Percentiles rank a stretch among this genome's conserved stretches.
These are phyloP conservation scores for Botrytis fabae DNA, from an alignment of 2,329 filamentous ascomycete genomes.

Conservation along the genomic window DNA sequence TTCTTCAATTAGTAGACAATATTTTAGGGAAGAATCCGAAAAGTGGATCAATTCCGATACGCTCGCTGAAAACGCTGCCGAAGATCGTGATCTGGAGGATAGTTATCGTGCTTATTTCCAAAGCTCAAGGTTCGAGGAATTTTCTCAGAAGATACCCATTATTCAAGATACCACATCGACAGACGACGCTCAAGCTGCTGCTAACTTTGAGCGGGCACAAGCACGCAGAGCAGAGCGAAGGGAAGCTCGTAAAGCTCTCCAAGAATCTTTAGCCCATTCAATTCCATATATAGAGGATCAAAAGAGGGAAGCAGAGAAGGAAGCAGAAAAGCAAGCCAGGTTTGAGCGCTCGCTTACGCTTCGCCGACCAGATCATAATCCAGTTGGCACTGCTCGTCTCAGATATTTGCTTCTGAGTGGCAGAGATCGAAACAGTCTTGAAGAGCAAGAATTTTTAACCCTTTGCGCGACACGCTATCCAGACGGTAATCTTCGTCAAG, in stretches of 20 bases:
- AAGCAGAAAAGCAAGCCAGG: not conserved
- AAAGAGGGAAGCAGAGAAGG: not conserved
- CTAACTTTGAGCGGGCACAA: not conserved
- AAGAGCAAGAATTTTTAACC: not conserved
- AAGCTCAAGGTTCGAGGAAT: not conserved
- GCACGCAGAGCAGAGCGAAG: not conserved
- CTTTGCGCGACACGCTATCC: constrained; percentile 2
- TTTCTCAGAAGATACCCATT: not conserved
- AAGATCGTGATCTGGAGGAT: not conserved
- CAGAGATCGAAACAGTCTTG: not conserved
- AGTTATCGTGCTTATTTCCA: not conserved
- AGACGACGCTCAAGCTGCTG: not conserved
- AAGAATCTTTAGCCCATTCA: not conserved
- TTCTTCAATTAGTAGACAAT: not conserved
- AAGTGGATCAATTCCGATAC: constrained; percentile 19
- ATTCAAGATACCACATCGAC: not conserved
- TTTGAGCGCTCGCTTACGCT: not conserved
- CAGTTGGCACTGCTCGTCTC: not conserved
- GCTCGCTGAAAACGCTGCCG: not conserved
- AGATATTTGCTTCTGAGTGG: not conserved
- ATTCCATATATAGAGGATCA: not conserved
- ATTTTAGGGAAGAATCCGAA: not conserved
- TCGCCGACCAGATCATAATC: not conserved
- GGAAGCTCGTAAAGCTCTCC: not conserved
- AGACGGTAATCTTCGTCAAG: constrained; percentile 1